Evolutionary conservation across 331 rosid species (phyloP), one percentile per base, ranked within the genome.

Genomic region (Malus hybrid): DNA sequence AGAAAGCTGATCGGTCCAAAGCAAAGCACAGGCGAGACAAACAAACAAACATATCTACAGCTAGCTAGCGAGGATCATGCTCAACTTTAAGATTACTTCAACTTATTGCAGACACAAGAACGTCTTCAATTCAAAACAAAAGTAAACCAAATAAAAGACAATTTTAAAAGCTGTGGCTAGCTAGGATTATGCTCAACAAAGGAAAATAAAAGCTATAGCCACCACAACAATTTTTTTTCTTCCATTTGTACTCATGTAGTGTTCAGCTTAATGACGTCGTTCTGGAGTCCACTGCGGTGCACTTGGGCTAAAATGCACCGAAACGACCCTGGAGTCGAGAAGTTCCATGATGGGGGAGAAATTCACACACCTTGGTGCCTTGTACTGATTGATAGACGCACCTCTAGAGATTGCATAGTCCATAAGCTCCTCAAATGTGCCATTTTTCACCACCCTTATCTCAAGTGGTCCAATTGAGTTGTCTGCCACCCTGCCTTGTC

Each of bases 331-430:
- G 6, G 97, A 88, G 44, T 94, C 90, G 0, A 94, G 95, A 2
- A 94, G 88, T 10, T 94, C 97, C 84, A 87, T 85, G 39, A 94
- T 92, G 42, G 98, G 99, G 0, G 89, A 79, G 88, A 88, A 90
- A 36, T 73, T 94, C 27, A 94, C 96, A 44, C 99, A 94, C 74
- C 99, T 87, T 8, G 99, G 97, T 0, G 84, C 97, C 73, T 94
- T 94, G 80, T 94, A 94, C 81, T 94, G 97, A 68, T 94, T 94
- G n/a, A 94, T 92, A 0, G 97, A 91, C 2, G 99, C 99, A 1
- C 99, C 99, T 34, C 97, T 83, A 0, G 97, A 92, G 32, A 94
- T 94, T 10, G 97, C 97, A 28, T 90, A 94, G 71, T 94, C 99
- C 99, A 94, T 94, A 2, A 94, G 72, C 78, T 91, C 99, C 77